A percentile compares a stretch with the other conserved stretches of the same genome.
phyloP scores from a whole-genome alignment of 805 yeast genomes.

The Nakazawaea populi region DNA sequence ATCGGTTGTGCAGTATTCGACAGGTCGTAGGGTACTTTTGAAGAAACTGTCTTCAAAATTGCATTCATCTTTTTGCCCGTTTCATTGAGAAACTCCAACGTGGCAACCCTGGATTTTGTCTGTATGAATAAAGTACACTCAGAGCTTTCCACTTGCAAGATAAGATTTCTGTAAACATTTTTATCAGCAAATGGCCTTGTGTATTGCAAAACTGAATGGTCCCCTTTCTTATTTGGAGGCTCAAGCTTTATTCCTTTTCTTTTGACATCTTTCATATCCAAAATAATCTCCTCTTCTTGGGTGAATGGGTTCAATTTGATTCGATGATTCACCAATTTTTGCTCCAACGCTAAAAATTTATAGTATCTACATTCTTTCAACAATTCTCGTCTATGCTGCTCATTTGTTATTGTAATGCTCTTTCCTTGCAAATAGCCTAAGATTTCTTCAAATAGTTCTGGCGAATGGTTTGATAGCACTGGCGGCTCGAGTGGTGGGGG shows the following conservation, averaged over 20 bases:
- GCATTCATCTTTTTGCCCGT: constrained; percentile 19
- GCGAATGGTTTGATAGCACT: constrained; percentile 43
- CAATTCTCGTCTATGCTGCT: constrained; percentile 50
- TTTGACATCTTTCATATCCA: constrained; percentile 42
- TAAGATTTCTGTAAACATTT: constrained; percentile 25
- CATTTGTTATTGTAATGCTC: constrained; percentile 37
- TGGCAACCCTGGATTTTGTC: constrained; percentile 21
- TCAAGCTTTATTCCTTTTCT: constrained; percentile 23
- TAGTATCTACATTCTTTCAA: constrained; percentile 72
- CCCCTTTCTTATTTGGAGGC: constrained; percentile 14
- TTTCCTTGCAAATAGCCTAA: constrained; percentile 54
- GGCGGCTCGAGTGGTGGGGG: constrained; percentile 77
- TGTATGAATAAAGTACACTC: constrained; percentile 25
- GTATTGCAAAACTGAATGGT: constrained; percentile 23
- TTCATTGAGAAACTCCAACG: constrained; percentile 17
- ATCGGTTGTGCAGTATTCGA: constrained; percentile 12
- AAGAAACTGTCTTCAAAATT: constrained; percentile 14
- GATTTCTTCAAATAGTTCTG: constrained; percentile 48
- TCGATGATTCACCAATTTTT: constrained; percentile 49
- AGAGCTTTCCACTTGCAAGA: constrained; percentile 35
- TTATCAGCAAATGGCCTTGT: constrained; percentile 42
- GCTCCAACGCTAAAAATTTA: constrained; percentile 70
- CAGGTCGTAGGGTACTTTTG: constrained; percentile 20
- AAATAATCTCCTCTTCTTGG: constrained; percentile 47
- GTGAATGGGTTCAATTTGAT: constrained; percentile 48